A percentile compares a stretch with the other conserved stretches of the same genome.
phyloP scores from a whole-genome alignment of 306 rosid species.

The Purshia tridentata region DNA sequence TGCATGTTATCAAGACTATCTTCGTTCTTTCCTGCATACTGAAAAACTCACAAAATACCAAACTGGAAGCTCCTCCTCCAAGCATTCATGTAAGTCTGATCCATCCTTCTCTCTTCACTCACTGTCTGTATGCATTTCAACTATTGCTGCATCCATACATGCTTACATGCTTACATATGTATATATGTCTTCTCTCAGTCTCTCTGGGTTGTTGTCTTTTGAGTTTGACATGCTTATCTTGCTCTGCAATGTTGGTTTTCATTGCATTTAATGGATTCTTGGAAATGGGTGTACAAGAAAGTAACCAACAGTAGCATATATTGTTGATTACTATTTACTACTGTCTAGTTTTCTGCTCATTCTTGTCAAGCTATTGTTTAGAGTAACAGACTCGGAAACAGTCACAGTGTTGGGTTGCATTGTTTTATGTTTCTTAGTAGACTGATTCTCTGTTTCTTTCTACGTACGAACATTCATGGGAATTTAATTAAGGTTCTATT shows the following conservation, averaged over 20 bases:
- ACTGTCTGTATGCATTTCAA: neutral
- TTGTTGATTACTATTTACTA: too few relatives aligned
- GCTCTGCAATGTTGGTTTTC: neutral
- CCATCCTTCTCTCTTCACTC: slow-evolving; percentile 3
- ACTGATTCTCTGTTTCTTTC: neutral
- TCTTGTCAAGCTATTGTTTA: neutral
- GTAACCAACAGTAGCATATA: neutral
- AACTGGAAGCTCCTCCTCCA: slow-evolving; percentile 16
- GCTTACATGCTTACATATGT: too few relatives aligned
- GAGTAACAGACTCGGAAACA: neutral
- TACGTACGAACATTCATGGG: too few relatives aligned
- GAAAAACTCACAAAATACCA: neutral
- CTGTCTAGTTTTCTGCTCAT: neutral
- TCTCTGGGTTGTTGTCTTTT: neutral
- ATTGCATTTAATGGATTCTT: neutral
- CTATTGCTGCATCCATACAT: too few relatives aligned
- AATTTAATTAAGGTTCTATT: too few relatives aligned
- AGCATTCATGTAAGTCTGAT: slow-evolving; percentile 23
- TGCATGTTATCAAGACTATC: slow-evolving; percentile 16
- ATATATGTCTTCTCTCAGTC: too few relatives aligned
- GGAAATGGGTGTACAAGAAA: neutral
- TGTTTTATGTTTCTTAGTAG: neutral
- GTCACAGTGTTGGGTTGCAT: neutral
- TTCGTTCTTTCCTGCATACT: neutral
- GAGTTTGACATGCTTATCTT: neutral